A percentile compares a stretch with the other conserved stretches of the same genome.
Conservation (phyloP, 2,329 filamentous ascomycete genomes). For the Aspergillus novoparasiticus region DNA sequence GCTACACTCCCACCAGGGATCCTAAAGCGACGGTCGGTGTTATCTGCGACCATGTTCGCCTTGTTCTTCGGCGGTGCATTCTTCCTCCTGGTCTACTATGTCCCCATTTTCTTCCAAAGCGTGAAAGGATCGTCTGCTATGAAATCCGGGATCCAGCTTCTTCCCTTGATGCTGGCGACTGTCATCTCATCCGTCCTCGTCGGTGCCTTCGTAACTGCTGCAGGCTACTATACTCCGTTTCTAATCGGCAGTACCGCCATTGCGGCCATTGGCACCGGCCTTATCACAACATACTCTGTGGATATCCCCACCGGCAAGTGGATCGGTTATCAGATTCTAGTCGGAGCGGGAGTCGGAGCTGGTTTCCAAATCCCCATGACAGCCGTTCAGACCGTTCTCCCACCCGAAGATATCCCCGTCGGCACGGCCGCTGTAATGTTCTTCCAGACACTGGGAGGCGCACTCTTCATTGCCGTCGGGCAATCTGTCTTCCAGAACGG, state of each 20-base stretch:
- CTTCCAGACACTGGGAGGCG: constrained; percentile 42
- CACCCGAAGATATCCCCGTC: constrained; percentile 35
- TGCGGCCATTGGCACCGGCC: constrained; percentile 43
- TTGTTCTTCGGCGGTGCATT: constrained; percentile 43
- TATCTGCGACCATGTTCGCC: constrained; percentile 33
- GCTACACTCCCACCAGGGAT: constrained; percentile 55
- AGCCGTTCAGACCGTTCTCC: constrained; percentile 39
- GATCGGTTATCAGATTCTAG: constrained; percentile 42
- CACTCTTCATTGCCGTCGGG: constrained; percentile 54
- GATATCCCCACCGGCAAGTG: constrained; percentile 38
- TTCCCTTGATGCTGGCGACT: constrained; percentile 42
- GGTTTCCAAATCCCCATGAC: constrained; percentile 42
- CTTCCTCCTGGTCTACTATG: constrained; percentile 44
- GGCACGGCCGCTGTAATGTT: constrained; percentile 42
- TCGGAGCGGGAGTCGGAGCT: constrained; percentile 38
- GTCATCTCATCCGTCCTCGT: constrained; percentile 38
- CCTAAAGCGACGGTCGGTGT: constrained; percentile 49
- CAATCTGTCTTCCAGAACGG: constrained; percentile 55
- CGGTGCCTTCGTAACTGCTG: constrained; percentile 34
- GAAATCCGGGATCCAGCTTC: constrained; percentile 48
- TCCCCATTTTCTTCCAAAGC: constrained; percentile 53
- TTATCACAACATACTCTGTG: constrained; percentile 42
- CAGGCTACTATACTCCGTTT: constrained; percentile 46
- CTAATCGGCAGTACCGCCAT: constrained; percentile 39
- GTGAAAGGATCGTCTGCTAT: constrained; percentile 46